A percentile compares a stretch with the other conserved stretches of the same genome.
phyloP scores from a whole-genome alignment of 371 early-diverging fungal genomes.

The Apophysomyces elegans region DNA sequence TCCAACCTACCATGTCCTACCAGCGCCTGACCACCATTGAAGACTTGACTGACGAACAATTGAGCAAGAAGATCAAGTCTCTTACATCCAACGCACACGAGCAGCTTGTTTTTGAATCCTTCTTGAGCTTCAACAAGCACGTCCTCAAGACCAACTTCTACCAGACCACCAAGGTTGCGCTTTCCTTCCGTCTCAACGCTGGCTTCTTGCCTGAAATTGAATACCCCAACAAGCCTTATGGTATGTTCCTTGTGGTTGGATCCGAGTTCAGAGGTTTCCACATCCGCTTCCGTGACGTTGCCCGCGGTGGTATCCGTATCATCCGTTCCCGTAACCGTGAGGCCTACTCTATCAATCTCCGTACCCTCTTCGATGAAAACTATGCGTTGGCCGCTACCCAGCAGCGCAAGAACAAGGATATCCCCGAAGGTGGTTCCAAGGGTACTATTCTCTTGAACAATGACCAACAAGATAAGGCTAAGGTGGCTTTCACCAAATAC shows the following conservation, averaged over 20 bases:
- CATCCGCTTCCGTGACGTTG: slow-evolving; percentile 95
- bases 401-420: slow-evolving; percentile 98
- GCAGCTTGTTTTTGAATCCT: slow-evolving; percentile 93
- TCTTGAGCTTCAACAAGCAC: slow-evolving; percentile 94
- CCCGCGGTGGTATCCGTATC: slow-evolving; percentile 98
- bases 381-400: slow-evolving; percentile 95
- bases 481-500: slow-evolving; percentile 98
- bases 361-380: slow-evolving; percentile 97
- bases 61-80: slow-evolving; percentile 85
- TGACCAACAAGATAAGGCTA: slow-evolving; percentile 92
- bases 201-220: slow-evolving; percentile 92
- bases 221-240: slow-evolving; percentile 90
- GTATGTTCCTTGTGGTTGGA: slow-evolving; percentile 97
- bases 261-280: slow-evolving; percentile 99
- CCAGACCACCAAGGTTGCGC: slow-evolving; percentile 98
- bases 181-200: slow-evolving; percentile 96
- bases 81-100: slow-evolving; percentile 93
- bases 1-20: slow-evolving; percentile 85
- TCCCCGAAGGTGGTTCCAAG: slow-evolving; percentile 98
- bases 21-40: slow-evolving; percentile 88
- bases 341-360: slow-evolving; percentile 95
- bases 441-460: slow-evolving; percentile 96
- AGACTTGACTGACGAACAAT: slow-evolving; percentile 79
- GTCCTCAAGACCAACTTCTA: slow-evolving; percentile 99
- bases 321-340: slow-evolving; percentile 97